Conservation (phyloP, 805 yeast species). For the Komagataella ulmi region DNA sequence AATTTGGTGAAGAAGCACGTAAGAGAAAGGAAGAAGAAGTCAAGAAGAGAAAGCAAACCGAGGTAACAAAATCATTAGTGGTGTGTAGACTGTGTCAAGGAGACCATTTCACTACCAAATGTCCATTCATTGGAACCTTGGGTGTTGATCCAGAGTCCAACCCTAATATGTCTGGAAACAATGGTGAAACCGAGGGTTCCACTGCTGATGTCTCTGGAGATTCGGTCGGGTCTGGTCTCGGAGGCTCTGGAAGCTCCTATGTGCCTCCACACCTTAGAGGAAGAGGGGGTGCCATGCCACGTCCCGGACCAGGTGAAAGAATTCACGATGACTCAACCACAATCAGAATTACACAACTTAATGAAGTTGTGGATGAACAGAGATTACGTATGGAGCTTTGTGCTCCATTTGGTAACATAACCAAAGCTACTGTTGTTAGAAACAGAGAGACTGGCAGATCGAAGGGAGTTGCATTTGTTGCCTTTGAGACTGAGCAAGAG, state of each 20-base stretch:
- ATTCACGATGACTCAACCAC: constrained; percentile 65
- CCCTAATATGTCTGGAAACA: background rate
- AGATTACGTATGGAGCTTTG: constrained; percentile 63
- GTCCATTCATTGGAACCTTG: constrained; percentile 90
- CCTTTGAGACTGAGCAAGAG: constrained; percentile 48
- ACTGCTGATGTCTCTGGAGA: constrained; percentile 8
- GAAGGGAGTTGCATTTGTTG: constrained; percentile 91
- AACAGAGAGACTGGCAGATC: constrained; percentile 90
- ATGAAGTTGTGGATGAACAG: constrained; percentile 72
- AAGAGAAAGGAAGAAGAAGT: constrained; percentile 22
- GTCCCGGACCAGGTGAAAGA: constrained; percentile 37
- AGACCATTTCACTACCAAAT: constrained; percentile 82
- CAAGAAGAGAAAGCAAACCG: constrained; percentile 19
- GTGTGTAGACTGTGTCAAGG: constrained; percentile 88
- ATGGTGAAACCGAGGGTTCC: constrained; percentile 11
- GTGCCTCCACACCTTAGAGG: constrained; percentile 51
- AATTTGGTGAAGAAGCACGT: constrained; percentile 39
- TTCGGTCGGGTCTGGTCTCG: constrained; percentile 12
- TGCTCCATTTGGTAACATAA: constrained; percentile 49
- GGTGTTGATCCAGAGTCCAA: constrained; percentile 29
- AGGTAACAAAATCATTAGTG: constrained; percentile 18
- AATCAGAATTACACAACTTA: constrained; percentile 82
- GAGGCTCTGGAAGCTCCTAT: constrained; percentile 24
- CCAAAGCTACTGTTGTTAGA: constrained; percentile 74
- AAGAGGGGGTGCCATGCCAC: constrained; percentile 22